Conservation (phyloP, 257 asterid genomes). For the Primulina eburnea region DNA sequence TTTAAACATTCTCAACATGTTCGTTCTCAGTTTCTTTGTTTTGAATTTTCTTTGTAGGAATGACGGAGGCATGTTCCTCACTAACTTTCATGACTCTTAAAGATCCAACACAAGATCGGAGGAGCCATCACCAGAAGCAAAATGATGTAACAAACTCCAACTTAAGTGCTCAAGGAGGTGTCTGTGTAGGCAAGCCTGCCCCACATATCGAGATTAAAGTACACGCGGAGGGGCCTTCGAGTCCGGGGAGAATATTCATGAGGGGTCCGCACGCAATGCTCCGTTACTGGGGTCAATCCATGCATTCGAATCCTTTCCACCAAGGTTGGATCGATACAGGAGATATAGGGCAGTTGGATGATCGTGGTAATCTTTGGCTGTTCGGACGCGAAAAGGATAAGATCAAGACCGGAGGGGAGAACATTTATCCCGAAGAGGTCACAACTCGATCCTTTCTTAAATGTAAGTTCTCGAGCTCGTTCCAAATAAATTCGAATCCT, state of each 20-base stretch:
- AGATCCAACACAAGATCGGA: conserved; percentile 40
- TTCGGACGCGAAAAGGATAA: conserved; percentile 73
- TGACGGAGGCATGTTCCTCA: conserved; percentile 96
- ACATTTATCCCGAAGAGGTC: conserved; percentile 91
- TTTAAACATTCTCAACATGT: background rate
- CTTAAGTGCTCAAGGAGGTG: conserved; percentile 38
- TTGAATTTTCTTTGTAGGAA: conserved; percentile 42
- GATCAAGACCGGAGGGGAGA: conserved; percentile 95
- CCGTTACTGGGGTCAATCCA: conserved; percentile 67
- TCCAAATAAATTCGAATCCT: background rate
- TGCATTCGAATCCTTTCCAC: conserved; percentile 23
- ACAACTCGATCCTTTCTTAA: background rate
- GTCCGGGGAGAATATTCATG: conserved; percentile 61
- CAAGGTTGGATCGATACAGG: conserved; percentile 87
- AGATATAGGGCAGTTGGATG: conserved; percentile 71
- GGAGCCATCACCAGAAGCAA: conserved; percentile 18
- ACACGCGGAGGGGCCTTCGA: conserved; percentile 34
- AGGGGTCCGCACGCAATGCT: conserved; percentile 89
- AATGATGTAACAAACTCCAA: conserved; percentile 25
- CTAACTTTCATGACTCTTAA: conserved; percentile 79
- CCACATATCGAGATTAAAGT: conserved; percentile 67
- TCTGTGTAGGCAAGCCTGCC: conserved; percentile 81
- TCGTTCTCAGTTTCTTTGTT: background rate
- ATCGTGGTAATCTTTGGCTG: conserved; percentile 75
- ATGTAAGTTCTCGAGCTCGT: too few species aligned